Percentiles rank a stretch among this genome's conserved stretches.
phyloP scores from a whole-genome alignment of 1,284 basidiomycete genomes.

The Schizopora paradoxa region DNA sequence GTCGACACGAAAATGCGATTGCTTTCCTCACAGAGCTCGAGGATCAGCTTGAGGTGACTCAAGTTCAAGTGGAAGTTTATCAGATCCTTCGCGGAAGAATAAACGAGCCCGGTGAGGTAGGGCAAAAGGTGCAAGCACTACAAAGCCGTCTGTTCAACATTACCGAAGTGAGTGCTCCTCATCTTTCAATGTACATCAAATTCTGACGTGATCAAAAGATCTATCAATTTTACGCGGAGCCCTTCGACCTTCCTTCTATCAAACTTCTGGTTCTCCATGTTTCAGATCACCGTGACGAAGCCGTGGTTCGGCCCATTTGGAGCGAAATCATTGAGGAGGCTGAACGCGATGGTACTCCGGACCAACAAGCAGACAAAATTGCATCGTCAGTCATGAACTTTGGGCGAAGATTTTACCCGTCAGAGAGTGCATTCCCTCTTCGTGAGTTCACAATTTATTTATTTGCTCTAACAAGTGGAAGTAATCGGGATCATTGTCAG shows the following conservation, averaged over 20 bases:
- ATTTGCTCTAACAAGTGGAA: too few species aligned
- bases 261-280: conserved; percentile 92
- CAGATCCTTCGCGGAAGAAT: conserved; percentile 58
- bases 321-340: conserved; percentile 78
- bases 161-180: conserved; percentile 50
- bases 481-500: too few species aligned
- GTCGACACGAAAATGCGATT: conserved; percentile 79
- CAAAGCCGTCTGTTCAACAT: conserved; percentile 57
- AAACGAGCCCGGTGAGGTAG: conserved; percentile 50
- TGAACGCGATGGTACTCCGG: conserved; percentile 25
- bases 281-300: conserved; percentile 86
- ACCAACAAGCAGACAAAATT: conserved; percentile 11
- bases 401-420: conserved; percentile 78
- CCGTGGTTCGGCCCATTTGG: conserved; percentile 83
- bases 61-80: conserved; percentile 91
- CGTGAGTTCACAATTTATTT: conserved; percentile 51
- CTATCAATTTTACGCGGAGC: conserved; percentile 85
- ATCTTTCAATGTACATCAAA: conserved; percentile 11
- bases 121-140: conserved; percentile 49
- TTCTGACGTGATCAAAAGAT: conserved; percentile 44
- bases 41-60: conserved; percentile 95
- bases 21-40: conserved; percentile 90
- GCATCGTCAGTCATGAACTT: conserved; percentile 30
- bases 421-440: conserved; percentile 85
- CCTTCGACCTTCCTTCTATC: conserved; percentile 78